Base-by-base conservation (phyloP, 2,329 filamentous ascomycete genomes). In the Pestalotiopsis sp. region DNA sequence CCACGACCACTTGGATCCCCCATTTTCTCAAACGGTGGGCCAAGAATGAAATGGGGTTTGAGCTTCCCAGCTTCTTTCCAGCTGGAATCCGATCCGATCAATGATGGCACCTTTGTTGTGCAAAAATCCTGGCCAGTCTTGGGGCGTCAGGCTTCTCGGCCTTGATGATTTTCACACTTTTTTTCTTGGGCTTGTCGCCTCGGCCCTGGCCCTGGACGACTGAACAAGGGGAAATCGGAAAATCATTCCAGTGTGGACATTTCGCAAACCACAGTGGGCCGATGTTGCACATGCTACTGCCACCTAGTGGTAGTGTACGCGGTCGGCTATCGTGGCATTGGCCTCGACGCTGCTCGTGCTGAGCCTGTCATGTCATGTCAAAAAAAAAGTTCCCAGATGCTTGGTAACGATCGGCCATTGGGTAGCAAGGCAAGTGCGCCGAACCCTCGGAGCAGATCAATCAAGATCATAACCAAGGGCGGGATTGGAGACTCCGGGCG, bases 381-480 rank as follows among this genome's bases (percentile, higher is more conserved):
- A 4, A 52, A 13, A 27, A 52, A 27, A 52, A 45, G 12, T 14
- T 64, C 40, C 61, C 61, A 27, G 23, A 41, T 40, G 36, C 61
- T 45, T 31, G 61, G 61, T 64, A 64, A 45, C 61, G 41, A 45
- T 64, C 38, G 61, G n/a, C 61, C n/a, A 64, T 64, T 52, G 61
- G 61, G 61, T 40, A 36, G 40, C 61, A 64, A 27, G 38, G 20
- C 61, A 52, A 17, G 38, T 20, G 23, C 38, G 14, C 31, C 61
- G 36, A 17, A 23, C 38, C 38, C 61, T n/a, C 23, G 40, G 61
- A 31, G 61, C 61, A 23, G 41, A 64, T 64, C 61, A 64, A 64
- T 36, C 31, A 36, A 36, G 31, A 36, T 36, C 31, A 36, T 9
- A 14, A 49, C 20, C 31, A 20, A 36, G 59, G n/a, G 58, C 23